Conservation (phyloP, 164 flowering plant species). For the Malania oleifera region DNA sequence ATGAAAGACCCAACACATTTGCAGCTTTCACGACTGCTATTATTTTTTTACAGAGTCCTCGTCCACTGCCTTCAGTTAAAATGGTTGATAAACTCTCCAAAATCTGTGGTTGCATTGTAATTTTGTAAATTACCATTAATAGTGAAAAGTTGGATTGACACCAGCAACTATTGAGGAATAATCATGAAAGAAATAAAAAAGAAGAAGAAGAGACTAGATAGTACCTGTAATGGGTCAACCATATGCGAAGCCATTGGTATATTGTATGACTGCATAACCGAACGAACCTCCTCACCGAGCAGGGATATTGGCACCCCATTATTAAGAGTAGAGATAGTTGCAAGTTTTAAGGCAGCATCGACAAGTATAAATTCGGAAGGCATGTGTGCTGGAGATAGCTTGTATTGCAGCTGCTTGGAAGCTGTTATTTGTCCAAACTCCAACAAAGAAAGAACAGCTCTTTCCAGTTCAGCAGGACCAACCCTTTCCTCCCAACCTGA, state of each 20-base stretch:
- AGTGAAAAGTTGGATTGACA: not conserved
- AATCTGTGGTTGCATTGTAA: conserved; percentile 34
- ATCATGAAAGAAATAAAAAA: not conserved
- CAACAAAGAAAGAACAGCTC: conserved; percentile 89
- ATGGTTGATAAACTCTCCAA: conserved; percentile 57
- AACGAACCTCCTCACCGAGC: conserved; percentile 62
- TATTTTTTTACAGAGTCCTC: conserved; percentile 79
- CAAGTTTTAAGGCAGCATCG: conserved; percentile 84
- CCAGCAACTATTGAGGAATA: not conserved
- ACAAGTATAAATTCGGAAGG: conserved; percentile 74
- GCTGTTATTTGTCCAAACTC: conserved; percentile 97
- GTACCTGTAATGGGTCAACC: conserved; percentile 72
- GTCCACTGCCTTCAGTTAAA: conserved; percentile 74
- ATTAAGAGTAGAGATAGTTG: conserved; percentile 54
- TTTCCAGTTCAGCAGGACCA: conserved; percentile 84
- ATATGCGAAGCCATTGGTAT: conserved; percentile 27
- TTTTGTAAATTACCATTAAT: not conserved
- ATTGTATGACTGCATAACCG: conserved; percentile 49
- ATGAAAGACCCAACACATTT: conserved; percentile 71
- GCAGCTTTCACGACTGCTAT: conserved; percentile 88
- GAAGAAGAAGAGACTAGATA: not conserved
- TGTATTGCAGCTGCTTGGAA: conserved; percentile 91
- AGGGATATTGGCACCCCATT: conserved; percentile 31
- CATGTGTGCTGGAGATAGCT: conserved; percentile 67
- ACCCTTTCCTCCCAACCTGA: conserved; percentile 97